Conservation (phyloP, 495 filamentous ascomycete species). For the Penicillium desertorum region DNA sequence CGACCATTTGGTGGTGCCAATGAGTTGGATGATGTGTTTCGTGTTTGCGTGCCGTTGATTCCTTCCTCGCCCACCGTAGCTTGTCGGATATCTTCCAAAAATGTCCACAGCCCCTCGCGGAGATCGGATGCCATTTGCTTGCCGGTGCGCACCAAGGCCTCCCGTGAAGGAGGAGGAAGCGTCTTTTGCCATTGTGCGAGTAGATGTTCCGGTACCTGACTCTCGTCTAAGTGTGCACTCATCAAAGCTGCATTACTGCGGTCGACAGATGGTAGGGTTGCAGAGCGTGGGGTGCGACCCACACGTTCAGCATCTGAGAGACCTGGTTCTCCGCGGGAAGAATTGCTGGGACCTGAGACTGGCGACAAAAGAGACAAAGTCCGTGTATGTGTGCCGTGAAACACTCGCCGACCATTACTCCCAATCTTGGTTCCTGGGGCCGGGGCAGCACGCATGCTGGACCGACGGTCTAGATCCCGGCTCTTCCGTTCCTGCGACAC, state of each 20-base stretch:
- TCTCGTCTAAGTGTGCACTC: slow-evolving; percentile 25
- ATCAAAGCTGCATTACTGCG: slow-evolving; percentile 28
- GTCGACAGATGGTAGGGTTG: slow-evolving; percentile 48
- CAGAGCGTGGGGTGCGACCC: slow-evolving; percentile 44
- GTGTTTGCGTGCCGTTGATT: slow-evolving; percentile 56
- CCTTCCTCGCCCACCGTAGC: slow-evolving; percentile 93
- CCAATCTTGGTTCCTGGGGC: slow-evolving; percentile 41
- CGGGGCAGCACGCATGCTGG: slow-evolving; percentile 39
- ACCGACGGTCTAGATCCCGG: slow-evolving; percentile 53
- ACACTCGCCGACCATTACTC: slow-evolving; percentile 56
- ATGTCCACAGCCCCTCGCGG: slow-evolving; percentile 90
- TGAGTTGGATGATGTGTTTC: slow-evolving; percentile 32
- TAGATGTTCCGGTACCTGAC: slow-evolving; percentile 33
- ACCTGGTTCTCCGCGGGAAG: slow-evolving; percentile 8
- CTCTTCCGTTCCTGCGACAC: slow-evolving; percentile 36
- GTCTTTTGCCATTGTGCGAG: slow-evolving; percentile 43
- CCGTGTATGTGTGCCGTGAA: slow-evolving; percentile 74
- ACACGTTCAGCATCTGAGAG: slow-evolving; percentile 33
- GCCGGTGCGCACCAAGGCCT: slow-evolving; percentile 62
- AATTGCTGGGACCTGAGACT: slow-evolving; percentile 21
- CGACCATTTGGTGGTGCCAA: slow-evolving; percentile 25
- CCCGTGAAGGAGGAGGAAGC: slow-evolving; percentile 49
- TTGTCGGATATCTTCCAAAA: slow-evolving; percentile 91
- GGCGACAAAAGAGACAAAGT: slow-evolving; percentile 86
- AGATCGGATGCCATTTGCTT: slow-evolving; percentile 91